Percentiles rank a stretch among this genome's conserved stretches.
Conservation (phyloP, 768 basidiomycete species). For the Trametes sanguinea region DNA sequence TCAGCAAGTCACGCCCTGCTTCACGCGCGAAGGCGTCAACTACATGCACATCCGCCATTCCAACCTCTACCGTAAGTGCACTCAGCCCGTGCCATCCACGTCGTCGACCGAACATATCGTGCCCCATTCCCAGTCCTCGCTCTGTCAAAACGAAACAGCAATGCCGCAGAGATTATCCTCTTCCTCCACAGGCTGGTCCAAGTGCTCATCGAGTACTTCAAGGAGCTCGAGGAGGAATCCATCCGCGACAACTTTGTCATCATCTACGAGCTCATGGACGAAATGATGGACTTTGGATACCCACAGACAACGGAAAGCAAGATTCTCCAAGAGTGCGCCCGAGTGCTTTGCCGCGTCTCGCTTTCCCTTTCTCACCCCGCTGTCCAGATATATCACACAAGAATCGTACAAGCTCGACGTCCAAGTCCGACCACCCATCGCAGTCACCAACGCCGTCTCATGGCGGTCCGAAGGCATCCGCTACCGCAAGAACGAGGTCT, state of each 20-base stretch:
- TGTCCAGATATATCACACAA: slow-evolving; percentile 89
- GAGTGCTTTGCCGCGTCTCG: neutral
- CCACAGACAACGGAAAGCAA: slow-evolving; percentile 99
- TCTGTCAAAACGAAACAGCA: slow-evolving; percentile 92
- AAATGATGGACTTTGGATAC: slow-evolving; percentile 99
- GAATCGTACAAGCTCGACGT: slow-evolving; percentile 97
- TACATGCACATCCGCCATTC: slow-evolving; percentile 99
- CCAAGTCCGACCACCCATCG: slow-evolving; percentile 90
- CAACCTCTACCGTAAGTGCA: slow-evolving; percentile 86
- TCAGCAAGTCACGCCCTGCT: slow-evolving; percentile 93
- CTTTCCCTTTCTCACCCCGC: neutral
- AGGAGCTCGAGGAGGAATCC: slow-evolving; percentile 98
- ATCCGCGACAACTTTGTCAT: slow-evolving; percentile 99
- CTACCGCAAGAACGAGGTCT: slow-evolving; percentile 99
- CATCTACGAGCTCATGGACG: slow-evolving; percentile 97
- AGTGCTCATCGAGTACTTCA: slow-evolving; percentile 98
- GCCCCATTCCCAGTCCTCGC: slow-evolving; percentile 82
- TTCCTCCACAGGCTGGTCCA: slow-evolving; percentile 93
- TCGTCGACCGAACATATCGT: neutral
- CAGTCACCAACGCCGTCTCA: slow-evolving; percentile 97
- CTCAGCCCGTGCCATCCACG: neutral
- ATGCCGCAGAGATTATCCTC: slow-evolving; percentile 94
- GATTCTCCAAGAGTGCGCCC: slow-evolving; percentile 88
- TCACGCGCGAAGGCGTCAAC: slow-evolving; percentile 93
- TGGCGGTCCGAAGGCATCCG: slow-evolving; percentile 98